Base-by-base conservation (phyloP, 331 rosid species). In the Pyracantha coccinea region DNA sequence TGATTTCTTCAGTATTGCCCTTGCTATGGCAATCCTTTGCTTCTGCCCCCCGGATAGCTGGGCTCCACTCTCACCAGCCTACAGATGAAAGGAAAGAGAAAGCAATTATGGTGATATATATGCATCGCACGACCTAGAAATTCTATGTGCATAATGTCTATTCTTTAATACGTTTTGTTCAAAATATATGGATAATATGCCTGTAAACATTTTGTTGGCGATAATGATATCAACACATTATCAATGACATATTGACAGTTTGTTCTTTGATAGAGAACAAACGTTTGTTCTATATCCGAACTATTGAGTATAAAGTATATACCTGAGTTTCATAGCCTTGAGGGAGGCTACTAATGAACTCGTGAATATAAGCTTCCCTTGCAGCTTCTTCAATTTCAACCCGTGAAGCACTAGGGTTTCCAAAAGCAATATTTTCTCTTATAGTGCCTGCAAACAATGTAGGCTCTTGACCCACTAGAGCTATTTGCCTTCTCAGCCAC, bases 261-360 rank as follows among this genome's bases (percentile, higher is more conserved):
- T 28, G 29, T 28, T 28, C 29, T 28, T 28, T 3, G 29, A 28
- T 28, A 28, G 3, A 3, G 29, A 28, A 28, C 4, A 4, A 28
- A 28, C 29, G 29, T 28, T 28, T 28, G 29, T 28, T 28, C 29
- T 28, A 28, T 28, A 28, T 28, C 29, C 3, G 3, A 4, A 28
- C 29, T 28, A 28, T 28, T 2, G 29, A 28, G 29, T 28, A 28
- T 0, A 28, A 2, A 27, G 29, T 28, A 28, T 28, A 61, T 86
- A 93, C 98, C 96, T 89, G 90, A 45, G 98, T 88, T 80, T 89
- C 98, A 66, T 87, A 91, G 68, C 96, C 98, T 74, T 93, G 86
- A 82, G 98, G 93, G 61, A 93, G 97, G 71, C 89, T 86, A 82
- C 96, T 79, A 8, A 93, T 87, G 84, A 93, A 93, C 45, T 87